phyloP scores from a whole-genome alignment of 1,284 basidiomycete genomes.

The Leucoagaricus sp. region DNA sequence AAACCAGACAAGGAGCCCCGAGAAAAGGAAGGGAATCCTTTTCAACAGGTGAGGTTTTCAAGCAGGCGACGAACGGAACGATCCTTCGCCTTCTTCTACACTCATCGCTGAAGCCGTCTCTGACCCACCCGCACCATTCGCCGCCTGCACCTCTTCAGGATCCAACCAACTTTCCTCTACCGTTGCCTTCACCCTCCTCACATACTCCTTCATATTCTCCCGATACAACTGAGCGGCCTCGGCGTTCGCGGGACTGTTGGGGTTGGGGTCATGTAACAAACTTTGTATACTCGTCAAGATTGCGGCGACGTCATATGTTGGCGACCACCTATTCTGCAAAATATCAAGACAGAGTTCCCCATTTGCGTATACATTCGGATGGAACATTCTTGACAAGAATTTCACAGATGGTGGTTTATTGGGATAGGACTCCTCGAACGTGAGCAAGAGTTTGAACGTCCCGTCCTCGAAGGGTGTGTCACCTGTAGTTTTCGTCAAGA shows the following conservation, averaged over 20 bases:
- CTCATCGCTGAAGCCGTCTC: not conserved
- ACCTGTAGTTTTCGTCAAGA: conserved; percentile 47
- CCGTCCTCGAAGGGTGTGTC: conserved; percentile 99
- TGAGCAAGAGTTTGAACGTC: conserved; percentile 94
- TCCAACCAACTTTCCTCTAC: conserved; percentile 93
- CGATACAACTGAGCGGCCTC: conserved; percentile 96
- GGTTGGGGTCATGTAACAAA: conserved; percentile 96
- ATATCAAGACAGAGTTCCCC: conserved; percentile 98
- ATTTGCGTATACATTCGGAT: conserved; percentile 98
- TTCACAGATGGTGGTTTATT: conserved; percentile 98
- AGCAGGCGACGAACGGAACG: conserved; percentile 4
- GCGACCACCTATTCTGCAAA: conserved; percentile 97
- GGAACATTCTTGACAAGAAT: conserved; percentile 98
- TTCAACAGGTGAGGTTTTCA: no score
- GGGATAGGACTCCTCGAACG: conserved; percentile 97
- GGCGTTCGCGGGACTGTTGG: conserved; percentile 96
- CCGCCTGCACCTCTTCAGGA: conserved; percentile 52
- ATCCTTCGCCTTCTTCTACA: conserved; percentile 7
- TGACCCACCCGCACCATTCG: conserved; percentile 1
- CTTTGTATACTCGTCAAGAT: conserved; percentile 97
- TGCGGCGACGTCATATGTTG: conserved; percentile 98
- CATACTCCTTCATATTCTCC: conserved; percentile 99
- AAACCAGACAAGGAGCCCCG: not conserved
- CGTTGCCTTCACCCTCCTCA: conserved; percentile 87
- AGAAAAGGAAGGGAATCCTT: not conserved